Evolutionary conservation across 768 basidiomycete genomes (phyloP), one percentile per base, ranked within the genome.

Genomic region (Naematelia aurantialba): DNA sequence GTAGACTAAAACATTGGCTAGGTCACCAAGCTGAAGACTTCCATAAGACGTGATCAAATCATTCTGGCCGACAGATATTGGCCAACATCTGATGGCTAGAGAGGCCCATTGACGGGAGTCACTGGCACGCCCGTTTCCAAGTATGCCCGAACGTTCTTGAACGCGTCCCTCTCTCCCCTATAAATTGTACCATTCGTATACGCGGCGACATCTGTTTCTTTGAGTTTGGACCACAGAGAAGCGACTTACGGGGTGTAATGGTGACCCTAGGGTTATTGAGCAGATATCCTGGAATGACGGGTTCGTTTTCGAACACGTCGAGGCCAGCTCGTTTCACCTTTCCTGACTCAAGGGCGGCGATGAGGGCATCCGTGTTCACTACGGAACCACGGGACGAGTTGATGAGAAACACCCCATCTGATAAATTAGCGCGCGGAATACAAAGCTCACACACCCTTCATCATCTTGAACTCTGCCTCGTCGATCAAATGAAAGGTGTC

Each of bases 251-350:
- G n/a, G 63, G 63, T 13, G 56, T 61, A 10, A 56, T 25, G 24
- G 60, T 65, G 10, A 65, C 63, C 34, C 64, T 61, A 21, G 68
- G 63, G 26, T 53, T 62, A 22, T 64, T 60, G n/a, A 67, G 57
- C 17, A 74, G 60, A 42, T 59, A 67, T 1, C 61, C 66, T 17
- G 69, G 61, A 27, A 76, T 66, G 25, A 45, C 39, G 0, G 78
- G 78, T 53, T 79, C 78, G 8, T 64, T 52, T 51, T 74, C 75
- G 57, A 75, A 74, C 10, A 78, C 77, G 46, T 78, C 78, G 2
- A 79, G 62, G 3, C 68, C 77, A 0, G 70, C 78, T 27, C 69
- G 55, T n/a, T 58, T 49, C 11, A 79, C 64, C 26, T 74, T 69
- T 11, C 70, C 70, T 3, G 61, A 59, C 24, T 73, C 46, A 10